Conservation (phyloP, 1,139 yeast species). For the Nakaseomyces glabratus region DNA sequence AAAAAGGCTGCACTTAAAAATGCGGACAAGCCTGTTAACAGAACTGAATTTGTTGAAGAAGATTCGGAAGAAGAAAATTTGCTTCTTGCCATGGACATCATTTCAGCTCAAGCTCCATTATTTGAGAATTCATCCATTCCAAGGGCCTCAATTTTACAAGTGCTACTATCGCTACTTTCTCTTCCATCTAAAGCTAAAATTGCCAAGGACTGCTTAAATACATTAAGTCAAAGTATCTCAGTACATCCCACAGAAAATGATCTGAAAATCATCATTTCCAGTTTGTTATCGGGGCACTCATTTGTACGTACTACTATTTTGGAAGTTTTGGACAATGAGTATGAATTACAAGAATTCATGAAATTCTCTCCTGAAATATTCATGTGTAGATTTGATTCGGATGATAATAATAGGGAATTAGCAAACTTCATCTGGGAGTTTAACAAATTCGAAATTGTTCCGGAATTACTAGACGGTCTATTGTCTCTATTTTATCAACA, state of each 20-base stretch:
- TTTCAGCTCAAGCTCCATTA: conserved; percentile 66
- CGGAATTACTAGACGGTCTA: conserved; percentile 40
- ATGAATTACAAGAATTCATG: conserved; percentile 55
- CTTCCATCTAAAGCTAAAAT: conserved; percentile 71
- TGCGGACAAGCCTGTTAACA: conserved; percentile 40
- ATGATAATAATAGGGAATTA: conserved; percentile 48
- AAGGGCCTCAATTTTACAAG: conserved; percentile 51
- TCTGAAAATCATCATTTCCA: conserved; percentile 48
- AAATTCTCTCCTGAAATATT: conserved; percentile 60
- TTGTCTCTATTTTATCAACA: conserved; percentile 42
- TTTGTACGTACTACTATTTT: conserved; percentile 73
- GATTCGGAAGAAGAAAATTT: conserved; percentile 85
- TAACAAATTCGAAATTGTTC: conserved; percentile 44
- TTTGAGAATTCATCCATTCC: conserved; percentile 63
- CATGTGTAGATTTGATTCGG: conserved; percentile 72
- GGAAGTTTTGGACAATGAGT: conserved; percentile 80
- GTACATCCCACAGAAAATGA: conserved; percentile 50
- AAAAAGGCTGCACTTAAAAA: conserved; percentile 44
- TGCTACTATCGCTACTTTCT: conserved; percentile 57
- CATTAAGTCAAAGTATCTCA: conserved; percentile 68
- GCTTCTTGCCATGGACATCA: conserved; percentile 65
- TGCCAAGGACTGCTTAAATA: conserved; percentile 72
- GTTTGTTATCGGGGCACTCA: conserved; percentile 50
- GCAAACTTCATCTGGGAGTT: conserved; percentile 86
- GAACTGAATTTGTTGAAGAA: conserved; percentile 61